phyloP scores from a whole-genome alignment of 768 basidiomycete species.

The Suillus plorans region DNA sequence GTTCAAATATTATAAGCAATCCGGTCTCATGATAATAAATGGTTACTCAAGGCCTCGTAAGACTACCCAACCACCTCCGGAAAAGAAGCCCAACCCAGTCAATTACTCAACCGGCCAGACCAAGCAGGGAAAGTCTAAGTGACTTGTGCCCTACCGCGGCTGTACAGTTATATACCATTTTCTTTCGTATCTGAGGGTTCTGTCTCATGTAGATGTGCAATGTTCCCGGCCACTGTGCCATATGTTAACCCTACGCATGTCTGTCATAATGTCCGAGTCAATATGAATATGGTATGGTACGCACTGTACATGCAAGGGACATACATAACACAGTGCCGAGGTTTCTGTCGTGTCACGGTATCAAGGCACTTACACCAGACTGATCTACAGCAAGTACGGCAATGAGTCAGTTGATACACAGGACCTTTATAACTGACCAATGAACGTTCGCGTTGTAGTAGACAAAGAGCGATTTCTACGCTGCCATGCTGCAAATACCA shows the following conservation, averaged over 20 bases:
- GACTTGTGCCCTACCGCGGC: no score
- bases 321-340: no score
- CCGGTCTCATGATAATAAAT: neutral
- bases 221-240: neutral
- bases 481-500: neutral
- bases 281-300: no score
- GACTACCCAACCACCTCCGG: neutral
- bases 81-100: neutral
- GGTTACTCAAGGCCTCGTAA: neutral
- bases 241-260: neutral
- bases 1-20: neutral
- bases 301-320: no score
- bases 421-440: neutral
- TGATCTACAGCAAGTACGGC: neutral
- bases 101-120: neutral
- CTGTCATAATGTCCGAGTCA: neutral
- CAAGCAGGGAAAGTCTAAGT: no score
- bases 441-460: neutral
- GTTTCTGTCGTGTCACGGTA: no score
- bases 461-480: neutral
- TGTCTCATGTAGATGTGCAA: neutral
- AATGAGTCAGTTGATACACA: neutral
- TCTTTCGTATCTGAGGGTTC: no score
- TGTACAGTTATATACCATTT: no score
- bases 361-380: no score